Evolutionary conservation across 2,329 filamentous ascomycete species (phyloP).

Genomic region (Epichloe gansuensis): DNA sequence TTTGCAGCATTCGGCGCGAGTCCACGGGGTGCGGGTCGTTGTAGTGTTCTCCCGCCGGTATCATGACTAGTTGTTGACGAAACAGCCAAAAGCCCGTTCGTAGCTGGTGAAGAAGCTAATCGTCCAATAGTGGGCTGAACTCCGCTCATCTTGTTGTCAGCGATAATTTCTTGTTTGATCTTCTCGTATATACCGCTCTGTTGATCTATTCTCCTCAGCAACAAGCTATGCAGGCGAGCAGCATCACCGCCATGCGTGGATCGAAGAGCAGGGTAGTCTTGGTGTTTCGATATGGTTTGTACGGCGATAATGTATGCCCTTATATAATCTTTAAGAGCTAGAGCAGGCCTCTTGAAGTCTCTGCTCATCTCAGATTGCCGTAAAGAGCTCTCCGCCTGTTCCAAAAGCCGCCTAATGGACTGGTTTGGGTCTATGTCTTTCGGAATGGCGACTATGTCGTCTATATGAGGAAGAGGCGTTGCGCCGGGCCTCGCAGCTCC

Average conservation of each 20-base stretch:
- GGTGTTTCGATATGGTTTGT: conserved; percentile 62
- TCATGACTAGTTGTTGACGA: neutral
- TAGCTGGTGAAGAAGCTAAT: conserved; percentile 9
- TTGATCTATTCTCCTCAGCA: conserved; percentile 37
- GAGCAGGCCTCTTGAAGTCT: conserved; percentile 53
- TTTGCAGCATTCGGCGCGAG: conserved; percentile 7
- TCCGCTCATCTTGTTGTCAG: conserved; percentile 50
- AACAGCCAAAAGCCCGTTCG: neutral
- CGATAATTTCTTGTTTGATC: conserved; percentile 47
- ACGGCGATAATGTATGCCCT: conserved; percentile 68
- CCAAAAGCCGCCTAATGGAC: conserved; percentile 40
- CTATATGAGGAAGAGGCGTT: conserved; percentile 36
- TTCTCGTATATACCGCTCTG: conserved; percentile 38
- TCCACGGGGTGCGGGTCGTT: conserved; percentile 3
- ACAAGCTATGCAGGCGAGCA: conserved; percentile 32
- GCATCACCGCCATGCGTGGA: conserved; percentile 34
- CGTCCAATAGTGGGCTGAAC: conserved; percentile 29
- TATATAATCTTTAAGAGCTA: conserved; percentile 74
- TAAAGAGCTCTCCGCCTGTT: conserved; percentile 38
- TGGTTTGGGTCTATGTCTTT: conserved; percentile 35
- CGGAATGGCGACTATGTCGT: conserved; percentile 35
- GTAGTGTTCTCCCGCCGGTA: neutral
- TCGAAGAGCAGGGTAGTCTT: conserved; percentile 56
- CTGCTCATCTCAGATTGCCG: conserved; percentile 48
- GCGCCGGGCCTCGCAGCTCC: conserved; percentile 13